Evolutionary conservation across 306 rosid genomes (phyloP), one percentile per base, ranked within the genome.

Genomic region (Oemleria cerasiformis): DNA sequence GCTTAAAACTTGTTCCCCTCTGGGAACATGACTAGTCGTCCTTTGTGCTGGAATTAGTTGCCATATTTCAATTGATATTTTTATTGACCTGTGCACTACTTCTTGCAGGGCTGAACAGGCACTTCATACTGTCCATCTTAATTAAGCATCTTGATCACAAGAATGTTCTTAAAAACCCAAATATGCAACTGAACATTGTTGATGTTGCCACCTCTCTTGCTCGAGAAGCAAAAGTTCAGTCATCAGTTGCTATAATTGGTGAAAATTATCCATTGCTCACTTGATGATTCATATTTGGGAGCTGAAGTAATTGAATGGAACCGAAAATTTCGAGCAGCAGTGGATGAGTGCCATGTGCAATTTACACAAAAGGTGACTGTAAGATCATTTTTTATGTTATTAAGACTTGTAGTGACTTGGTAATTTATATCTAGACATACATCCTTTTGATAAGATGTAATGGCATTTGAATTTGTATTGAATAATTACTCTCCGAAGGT

Each of bases 171-270:
- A 75, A 75, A 50, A 48, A 68, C 60, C 79, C 74, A 60, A 68
- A 60, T 2, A 68, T 75, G 69, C 74, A 75, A 63, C 59, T 75
- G 47, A 74, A 68, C 56, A 60, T 75, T 68, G 79, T 75, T 40
- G 74, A 61, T 20, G 74, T 75, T 58, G 74, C 62, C 63, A 75
- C 79, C 43, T 50, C n/a, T 10, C 74, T 75, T 60, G 56, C 79
- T 50, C 45, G 40, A 60, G 63, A 75, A 59, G 70, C 79, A 60
- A 68, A 75, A 47, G 21, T 75, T 61, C 74, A 75, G n/a, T 19
- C 79, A 9, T 68, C 79, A 17, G 74, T 75, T n/a, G 69, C 91
- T 75, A 84, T 88, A 68, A 84, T 84, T 56, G 91, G 88, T 74
- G 19, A 76, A 73, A 73, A 75, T 75, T 60, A 44, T 79, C 73